Percentiles rank a stretch among this genome's conserved stretches.
Conservation (phyloP, 371 early-diverging fungal genomes). For the Nosema muscidifuracis region DNA sequence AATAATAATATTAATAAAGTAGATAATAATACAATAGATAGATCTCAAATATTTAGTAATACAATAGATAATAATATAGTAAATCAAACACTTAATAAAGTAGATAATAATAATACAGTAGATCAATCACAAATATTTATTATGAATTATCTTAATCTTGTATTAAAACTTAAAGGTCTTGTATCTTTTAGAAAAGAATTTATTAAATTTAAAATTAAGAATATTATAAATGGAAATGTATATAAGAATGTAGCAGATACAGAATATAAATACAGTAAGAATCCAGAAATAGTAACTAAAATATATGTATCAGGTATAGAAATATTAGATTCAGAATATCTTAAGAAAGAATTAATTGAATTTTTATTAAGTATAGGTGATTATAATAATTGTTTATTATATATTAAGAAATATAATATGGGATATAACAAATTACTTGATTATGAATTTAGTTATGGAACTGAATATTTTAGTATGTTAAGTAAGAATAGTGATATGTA, state of each 20-base stretch:
- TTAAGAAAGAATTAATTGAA: slow-evolving; percentile 34
- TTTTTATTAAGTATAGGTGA: slow-evolving; percentile 29
- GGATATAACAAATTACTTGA: neutral
- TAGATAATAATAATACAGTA: too few relatives aligned
- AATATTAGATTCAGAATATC: slow-evolving; percentile 6
- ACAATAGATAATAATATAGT: too few relatives aligned
- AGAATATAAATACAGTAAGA: slow-evolving; percentile 16
- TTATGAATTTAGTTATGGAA: neutral
- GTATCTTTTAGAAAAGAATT: slow-evolving; percentile 25
- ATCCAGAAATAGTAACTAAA: slow-evolving; percentile 21
- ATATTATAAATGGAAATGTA: neutral
- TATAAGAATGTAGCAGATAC: slow-evolving; percentile 13
- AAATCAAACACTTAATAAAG: too few relatives aligned
- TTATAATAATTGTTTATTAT: slow-evolving; percentile 17
- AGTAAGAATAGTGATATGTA: neutral
- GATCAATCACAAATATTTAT: neutral
- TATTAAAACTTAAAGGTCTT: slow-evolving; percentile 32
- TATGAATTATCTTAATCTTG: slow-evolving; percentile 32
- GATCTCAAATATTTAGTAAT: too few relatives aligned
- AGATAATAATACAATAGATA: too few relatives aligned
- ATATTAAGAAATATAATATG: slow-evolving; percentile 20
- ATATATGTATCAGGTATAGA: slow-evolving; percentile 28
- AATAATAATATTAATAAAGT: too few relatives aligned
- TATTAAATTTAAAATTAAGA: slow-evolving; percentile 10
- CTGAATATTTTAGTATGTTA: neutral